These are phyloP conservation scores for Aotearoamyces nothofagi DNA, from an alignment of 2,329 filamentous ascomycete genomes.

Conservation along the genomic window DNA sequence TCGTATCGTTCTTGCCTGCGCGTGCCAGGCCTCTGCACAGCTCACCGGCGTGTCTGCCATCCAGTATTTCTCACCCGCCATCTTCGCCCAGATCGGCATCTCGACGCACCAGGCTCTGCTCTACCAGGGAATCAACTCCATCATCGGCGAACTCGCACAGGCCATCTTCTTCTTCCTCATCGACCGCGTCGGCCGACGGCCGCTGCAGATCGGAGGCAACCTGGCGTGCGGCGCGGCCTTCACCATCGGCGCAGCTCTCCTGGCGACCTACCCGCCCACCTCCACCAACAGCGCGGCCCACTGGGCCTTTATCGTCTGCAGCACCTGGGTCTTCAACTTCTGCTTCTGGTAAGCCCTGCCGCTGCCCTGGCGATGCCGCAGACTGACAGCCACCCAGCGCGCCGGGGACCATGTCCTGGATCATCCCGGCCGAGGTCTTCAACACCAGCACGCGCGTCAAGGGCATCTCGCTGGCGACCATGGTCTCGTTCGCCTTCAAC, in stretches of 20 bases:
- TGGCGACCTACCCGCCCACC: constrained; percentile 31
- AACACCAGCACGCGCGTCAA: constrained; percentile 44
- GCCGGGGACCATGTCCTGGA: constrained; percentile 39
- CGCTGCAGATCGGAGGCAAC: constrained; percentile 57
- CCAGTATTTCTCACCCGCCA: constrained; percentile 57
- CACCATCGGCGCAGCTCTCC: constrained; percentile 29
- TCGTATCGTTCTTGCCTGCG: constrained; percentile 52
- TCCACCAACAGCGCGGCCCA: constrained; percentile 27
- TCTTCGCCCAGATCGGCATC: constrained; percentile 55
- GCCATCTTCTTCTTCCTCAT: constrained; percentile 52
- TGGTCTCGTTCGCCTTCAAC: constrained; percentile 46
- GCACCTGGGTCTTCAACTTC: constrained; percentile 48
- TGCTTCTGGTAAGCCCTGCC: constrained; percentile 27
- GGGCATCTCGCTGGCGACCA: constrained; percentile 42
- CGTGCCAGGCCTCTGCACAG: constrained; percentile 56
- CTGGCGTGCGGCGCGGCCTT: constrained; percentile 23
- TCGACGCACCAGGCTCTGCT: constrained; percentile 48
- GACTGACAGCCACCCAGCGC: constrained; percentile 31
- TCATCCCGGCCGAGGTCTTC: constrained; percentile 36
- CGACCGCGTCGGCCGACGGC: constrained; percentile 52
- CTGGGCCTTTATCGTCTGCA: constrained; percentile 41
- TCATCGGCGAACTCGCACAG: constrained; percentile 55
- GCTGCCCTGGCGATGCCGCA: not conserved
- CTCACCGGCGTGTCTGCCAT: constrained; percentile 66
- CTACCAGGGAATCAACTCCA: constrained; percentile 61